Conservation (phyloP, 2,329 filamentous ascomycete genomes). For the Elsinoe ampelina region DNA sequence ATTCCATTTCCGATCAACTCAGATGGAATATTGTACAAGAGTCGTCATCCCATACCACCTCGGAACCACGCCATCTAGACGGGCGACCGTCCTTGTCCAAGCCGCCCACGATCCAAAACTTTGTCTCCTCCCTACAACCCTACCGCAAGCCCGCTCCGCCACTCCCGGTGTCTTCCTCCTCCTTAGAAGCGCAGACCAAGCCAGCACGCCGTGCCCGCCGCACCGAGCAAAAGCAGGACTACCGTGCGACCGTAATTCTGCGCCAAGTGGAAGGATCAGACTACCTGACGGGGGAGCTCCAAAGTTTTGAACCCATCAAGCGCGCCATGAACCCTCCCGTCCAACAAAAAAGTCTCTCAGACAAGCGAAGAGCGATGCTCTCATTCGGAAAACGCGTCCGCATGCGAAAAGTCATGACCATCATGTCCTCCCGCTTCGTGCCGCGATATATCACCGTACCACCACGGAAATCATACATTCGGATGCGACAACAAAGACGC, state of each 20-base stretch:
- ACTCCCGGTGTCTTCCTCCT: slow-evolving; percentile 37
- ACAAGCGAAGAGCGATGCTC: neutral
- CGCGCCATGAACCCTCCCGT: slow-evolving; percentile 14
- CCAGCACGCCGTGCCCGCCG: slow-evolving; percentile 17
- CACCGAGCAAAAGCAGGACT: slow-evolving; percentile 5
- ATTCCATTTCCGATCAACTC: slow-evolving; percentile 29
- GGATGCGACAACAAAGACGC: neutral
- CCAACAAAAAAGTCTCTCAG: neutral
- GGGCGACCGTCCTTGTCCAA: slow-evolving; percentile 19
- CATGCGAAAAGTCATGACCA: slow-evolving; percentile 5
- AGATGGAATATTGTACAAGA: slow-evolving; percentile 31
- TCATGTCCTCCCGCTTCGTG: neutral
- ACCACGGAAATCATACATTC: neutral
- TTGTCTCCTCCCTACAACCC: slow-evolving; percentile 49
- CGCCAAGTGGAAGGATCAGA: slow-evolving; percentile 10
- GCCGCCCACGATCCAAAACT: slow-evolving; percentile 30
- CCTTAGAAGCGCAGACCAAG: slow-evolving; percentile 30
- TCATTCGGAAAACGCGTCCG: neutral
- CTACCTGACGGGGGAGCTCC: slow-evolving; percentile 15
- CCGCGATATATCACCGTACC: neutral
- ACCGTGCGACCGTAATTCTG: slow-evolving; percentile 4
- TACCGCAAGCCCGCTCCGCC: slow-evolving; percentile 82
- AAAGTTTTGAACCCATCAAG: slow-evolving; percentile 13
- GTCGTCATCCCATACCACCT: slow-evolving; percentile 24
- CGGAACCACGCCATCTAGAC: slow-evolving; percentile 28